These are phyloP conservation scores for Fonsecaea erecta DNA, from an alignment of 2,329 filamentous ascomycete species.

Conservation along the genomic window DNA sequence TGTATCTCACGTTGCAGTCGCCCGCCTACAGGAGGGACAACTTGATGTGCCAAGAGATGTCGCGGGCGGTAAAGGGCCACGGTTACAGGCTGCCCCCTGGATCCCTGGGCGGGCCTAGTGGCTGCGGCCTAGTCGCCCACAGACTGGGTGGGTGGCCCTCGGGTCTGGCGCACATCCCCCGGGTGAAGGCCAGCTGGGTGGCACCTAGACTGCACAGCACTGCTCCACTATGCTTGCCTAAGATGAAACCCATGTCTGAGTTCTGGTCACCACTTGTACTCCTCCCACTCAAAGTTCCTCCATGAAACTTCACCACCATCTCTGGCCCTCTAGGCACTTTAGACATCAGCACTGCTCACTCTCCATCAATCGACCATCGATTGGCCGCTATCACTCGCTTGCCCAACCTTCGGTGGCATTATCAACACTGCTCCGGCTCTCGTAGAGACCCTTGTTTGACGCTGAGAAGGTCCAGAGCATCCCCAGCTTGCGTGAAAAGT, in stretches of 20 bases:
- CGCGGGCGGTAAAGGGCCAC: slow-evolving; percentile 5
- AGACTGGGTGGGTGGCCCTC: not conserved
- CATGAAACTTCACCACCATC: not conserved
- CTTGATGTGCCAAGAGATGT: slow-evolving; percentile 14
- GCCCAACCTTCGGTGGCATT: not conserved
- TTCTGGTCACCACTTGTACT: slow-evolving; percentile 2
- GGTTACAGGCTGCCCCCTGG: slow-evolving; percentile 3
- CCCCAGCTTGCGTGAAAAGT: not conserved
- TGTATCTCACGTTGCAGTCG: slow-evolving; percentile 2
- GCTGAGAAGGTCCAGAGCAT: not conserved
- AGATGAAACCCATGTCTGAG: slow-evolving; percentile 10
- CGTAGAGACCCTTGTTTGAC: not conserved
- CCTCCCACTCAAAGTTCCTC: not conserved
- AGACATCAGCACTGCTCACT: not conserved
- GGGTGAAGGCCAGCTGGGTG: not conserved
- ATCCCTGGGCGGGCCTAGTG: not conserved
- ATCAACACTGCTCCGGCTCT: not conserved
- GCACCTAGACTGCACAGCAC: not conserved
- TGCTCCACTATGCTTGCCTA: slow-evolving; percentile 7
- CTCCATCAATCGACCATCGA: not conserved
- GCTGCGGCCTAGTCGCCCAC: not conserved
- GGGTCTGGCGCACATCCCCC: slow-evolving; percentile 10
- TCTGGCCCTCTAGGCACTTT: not conserved
- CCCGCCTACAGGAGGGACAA: not conserved
- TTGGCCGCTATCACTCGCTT: not conserved